These are phyloP conservation scores for Globisporangium iwayamae DNA, from an alignment of 352 stramenopile species.

Conservation along the genomic window DNA sequence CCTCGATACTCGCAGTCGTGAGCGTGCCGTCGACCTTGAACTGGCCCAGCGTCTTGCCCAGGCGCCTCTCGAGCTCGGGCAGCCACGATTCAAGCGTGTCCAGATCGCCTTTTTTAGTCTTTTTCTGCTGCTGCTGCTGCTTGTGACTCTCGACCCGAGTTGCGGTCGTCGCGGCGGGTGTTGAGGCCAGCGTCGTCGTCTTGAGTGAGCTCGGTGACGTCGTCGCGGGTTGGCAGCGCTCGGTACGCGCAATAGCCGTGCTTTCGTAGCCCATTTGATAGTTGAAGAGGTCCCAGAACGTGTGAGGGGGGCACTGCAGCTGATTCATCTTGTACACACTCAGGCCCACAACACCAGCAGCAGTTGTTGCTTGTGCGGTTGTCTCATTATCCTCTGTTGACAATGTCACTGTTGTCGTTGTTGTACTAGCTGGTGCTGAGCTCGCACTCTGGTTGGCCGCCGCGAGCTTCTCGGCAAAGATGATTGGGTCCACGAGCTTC, in stretches of 20 bases:
- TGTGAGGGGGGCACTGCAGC: conserved; percentile 33
- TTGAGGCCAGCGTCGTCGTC: background rate
- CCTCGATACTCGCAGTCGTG: conserved; percentile 8
- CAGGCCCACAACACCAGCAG: conserved; percentile 14
- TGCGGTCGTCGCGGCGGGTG: background rate
- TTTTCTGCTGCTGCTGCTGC: conserved; percentile 6
- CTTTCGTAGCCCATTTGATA: conserved; percentile 66
- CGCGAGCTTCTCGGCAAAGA: conserved; percentile 21
- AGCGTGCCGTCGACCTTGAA: conserved; percentile 7
- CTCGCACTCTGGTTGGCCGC: background rate
- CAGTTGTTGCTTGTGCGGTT: background rate
- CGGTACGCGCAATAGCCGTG: conserved; percentile 39
- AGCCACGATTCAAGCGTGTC: conserved; percentile 43
- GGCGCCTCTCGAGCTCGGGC: conserved; percentile 41
- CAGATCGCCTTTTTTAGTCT: background rate
- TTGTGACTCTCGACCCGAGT: conserved; percentile 5
- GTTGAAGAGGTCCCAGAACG: conserved; percentile 50
- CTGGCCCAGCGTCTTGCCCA: conserved; percentile 24
- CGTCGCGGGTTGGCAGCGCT: conserved; percentile 25
- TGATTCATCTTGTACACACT: conserved; percentile 17
- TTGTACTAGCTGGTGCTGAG: background rate
- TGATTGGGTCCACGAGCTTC: conserved; percentile 41
- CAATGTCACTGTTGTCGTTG: background rate
- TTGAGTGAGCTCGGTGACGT: background rate
- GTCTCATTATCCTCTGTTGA: background rate